Conservation (phyloP, 1,284 basidiomycete species). For the Tausonia pullulans region DNA sequence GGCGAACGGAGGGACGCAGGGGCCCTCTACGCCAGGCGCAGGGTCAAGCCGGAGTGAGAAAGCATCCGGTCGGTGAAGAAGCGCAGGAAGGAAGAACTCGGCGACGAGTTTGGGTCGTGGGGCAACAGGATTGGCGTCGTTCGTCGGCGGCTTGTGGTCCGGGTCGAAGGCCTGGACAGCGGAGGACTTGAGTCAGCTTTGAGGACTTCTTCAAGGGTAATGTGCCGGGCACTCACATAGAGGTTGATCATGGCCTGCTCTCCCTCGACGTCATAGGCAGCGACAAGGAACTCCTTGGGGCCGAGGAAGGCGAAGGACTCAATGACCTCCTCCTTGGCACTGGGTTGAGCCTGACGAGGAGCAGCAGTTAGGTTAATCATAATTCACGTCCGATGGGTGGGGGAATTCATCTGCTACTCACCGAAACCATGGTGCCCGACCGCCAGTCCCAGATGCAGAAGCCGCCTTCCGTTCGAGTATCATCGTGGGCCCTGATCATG, state of each 20-base stretch:
- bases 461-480: conserved; percentile 7
- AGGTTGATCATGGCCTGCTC: conserved; percentile 3
- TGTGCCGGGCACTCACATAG: background rate
- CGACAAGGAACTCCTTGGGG: conserved; percentile 9
- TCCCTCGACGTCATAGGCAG: background rate
- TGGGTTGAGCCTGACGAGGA: conserved; percentile 1
- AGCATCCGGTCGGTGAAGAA: background rate
- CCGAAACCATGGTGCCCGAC: conserved; percentile 3
- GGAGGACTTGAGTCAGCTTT: background rate
- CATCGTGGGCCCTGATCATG: background rate
- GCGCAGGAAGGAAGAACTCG: background rate
- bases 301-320: conserved; percentile 11
- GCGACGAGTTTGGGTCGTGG: conserved; percentile 10
- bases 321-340: conserved; percentile 5
- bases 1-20: conserved; percentile 12
- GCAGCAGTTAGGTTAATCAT: background rate
- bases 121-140: background rate
- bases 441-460: conserved; percentile 15
- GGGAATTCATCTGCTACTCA: background rate
- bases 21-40: conserved; percentile 5
- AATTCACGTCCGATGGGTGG: background rate
- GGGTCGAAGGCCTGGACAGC: conserved; percentile 8
- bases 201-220: background rate
- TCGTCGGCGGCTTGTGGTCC: background rate
- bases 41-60: conserved; percentile 15